These are phyloP conservation scores for Forsythia suspensa DNA, from an alignment of 257 asterid genomes.

Conservation along the genomic window DNA sequence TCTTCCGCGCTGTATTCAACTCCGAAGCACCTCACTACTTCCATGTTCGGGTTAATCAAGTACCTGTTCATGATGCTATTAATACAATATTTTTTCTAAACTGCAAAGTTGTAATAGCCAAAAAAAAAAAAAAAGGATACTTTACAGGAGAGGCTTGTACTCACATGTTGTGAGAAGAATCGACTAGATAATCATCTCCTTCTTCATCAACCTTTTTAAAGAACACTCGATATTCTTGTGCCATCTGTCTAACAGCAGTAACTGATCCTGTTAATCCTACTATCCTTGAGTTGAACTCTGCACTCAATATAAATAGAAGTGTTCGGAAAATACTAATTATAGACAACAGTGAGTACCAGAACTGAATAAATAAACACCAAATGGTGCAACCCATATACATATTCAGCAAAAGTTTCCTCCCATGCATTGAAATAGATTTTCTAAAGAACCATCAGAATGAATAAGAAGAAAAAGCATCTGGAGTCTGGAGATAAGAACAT, in stretches of 20 bases:
- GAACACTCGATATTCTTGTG: constrained; percentile 89
- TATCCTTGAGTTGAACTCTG: constrained; percentile 80
- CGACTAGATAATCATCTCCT: constrained; percentile 88
- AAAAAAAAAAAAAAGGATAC: too few relatives aligned
- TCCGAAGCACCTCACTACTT: constrained; percentile 80
- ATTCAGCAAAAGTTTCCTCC: background rate
- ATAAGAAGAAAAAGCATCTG: background rate
- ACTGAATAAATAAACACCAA: constrained; percentile 2
- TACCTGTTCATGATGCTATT: constrained; percentile 53
- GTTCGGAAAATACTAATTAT: constrained; percentile 3
- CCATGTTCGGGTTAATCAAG: constrained; percentile 76
- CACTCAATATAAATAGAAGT: constrained; percentile 17
- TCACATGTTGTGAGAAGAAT: constrained; percentile 88
- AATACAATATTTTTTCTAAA: background rate
- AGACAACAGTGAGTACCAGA: background rate
- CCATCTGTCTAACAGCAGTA: constrained; percentile 80
- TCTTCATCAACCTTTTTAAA: constrained; percentile 78
- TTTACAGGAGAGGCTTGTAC: background rate
- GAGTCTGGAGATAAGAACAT: background rate
- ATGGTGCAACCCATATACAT: background rate
- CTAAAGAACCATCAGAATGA: background rate
- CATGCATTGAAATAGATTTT: background rate
- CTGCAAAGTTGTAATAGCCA: background rate
- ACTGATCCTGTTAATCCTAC: constrained; percentile 89
- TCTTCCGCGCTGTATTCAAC: constrained; percentile 70